Base-by-base conservation (phyloP, 257 asterid genomes). In the Anisodus acutangulus region DNA sequence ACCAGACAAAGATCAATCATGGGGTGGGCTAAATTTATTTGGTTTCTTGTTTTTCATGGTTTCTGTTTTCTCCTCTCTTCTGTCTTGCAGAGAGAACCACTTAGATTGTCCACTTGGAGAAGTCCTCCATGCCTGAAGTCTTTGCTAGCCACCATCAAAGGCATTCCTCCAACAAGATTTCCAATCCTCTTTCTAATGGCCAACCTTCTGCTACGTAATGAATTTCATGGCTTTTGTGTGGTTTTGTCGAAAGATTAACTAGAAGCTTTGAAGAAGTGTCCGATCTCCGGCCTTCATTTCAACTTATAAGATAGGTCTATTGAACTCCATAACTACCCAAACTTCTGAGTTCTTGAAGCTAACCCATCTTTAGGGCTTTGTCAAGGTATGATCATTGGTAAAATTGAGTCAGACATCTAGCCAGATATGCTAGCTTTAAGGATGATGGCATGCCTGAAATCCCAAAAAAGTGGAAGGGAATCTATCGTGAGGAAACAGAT, bases 81-180 rank as follows among this genome's bases (percentile, higher is more conserved):
- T 55, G n/a, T 55, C 12, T 15, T 45, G 26, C 60, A 19, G 35
- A 76, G 17, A 47, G 55, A 49, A 47, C 19, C 17, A 76, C 58
- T 58, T 76, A 76, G 39, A 76, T 76, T 49, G 62, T 49, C 45
- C 81, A 49, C 60, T 45, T 76, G 16, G 81, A 76, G n/a, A 41
- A 41, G 45, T 17, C 17, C 37, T 49, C 81, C 12, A 9, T 41
- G 45, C 45, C 45, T 41, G 45, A 41, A 41, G 45, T 41, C 45
- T 41, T 41, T 41, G 45, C 45, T 41, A 41, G 45, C 45, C 45
- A 41, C 45, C 4, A 41, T 41, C 45, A 47, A 3, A 47, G 17
- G 81, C 55, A 76, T 58, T 17, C 2, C 16, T 76, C 81, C 9
- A 37, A 37, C 26, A 49, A 76, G 10, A 35, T 49, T 17, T 17